Conservation (phyloP, 768 basidiomycete species). For the Tulasnella sp. region DNA sequence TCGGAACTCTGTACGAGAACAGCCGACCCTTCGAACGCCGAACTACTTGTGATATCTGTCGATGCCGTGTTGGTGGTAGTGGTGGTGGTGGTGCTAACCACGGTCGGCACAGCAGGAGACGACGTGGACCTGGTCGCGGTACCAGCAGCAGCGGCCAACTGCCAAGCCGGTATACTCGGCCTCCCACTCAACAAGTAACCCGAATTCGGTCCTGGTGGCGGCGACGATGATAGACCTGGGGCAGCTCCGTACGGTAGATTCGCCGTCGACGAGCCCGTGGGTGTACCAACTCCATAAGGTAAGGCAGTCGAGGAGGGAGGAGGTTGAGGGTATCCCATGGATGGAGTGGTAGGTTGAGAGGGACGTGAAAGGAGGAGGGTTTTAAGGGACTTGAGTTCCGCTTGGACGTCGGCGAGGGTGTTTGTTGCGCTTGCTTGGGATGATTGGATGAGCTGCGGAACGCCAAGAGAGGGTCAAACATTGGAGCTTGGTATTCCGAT, state of each 20-base stretch:
- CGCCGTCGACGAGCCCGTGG: neutral
- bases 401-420: constrained; percentile 78
- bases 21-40: too few relatives aligned
- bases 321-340: constrained; percentile 21
- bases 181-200: neutral
- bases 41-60: too few relatives aligned
- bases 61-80: too few relatives aligned
- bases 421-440: constrained; percentile 14
- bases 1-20: too few relatives aligned
- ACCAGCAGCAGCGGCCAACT: constrained; percentile 44
- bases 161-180: constrained; percentile 85
- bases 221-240: neutral
- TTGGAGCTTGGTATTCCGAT: constrained; percentile 77
- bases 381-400: constrained; percentile 91
- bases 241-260: constrained; percentile 8
- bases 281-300: neutral
- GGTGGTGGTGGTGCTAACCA: too few relatives aligned
- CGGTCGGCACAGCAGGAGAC: too few relatives aligned
- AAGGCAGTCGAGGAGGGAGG: constrained; percentile 1
- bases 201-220: too few relatives aligned
- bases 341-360: neutral
- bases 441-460: constrained; percentile 11
- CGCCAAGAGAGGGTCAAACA: constrained; percentile 48
- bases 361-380: constrained; percentile 54
- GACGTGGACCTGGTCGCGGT: too few relatives aligned